A percentile compares a stretch with the other conserved stretches of the same genome.
Evolutionary conservation across 257 asterid genomes (phyloP).

Genomic region (Solanum megistacrolobum): DNA sequence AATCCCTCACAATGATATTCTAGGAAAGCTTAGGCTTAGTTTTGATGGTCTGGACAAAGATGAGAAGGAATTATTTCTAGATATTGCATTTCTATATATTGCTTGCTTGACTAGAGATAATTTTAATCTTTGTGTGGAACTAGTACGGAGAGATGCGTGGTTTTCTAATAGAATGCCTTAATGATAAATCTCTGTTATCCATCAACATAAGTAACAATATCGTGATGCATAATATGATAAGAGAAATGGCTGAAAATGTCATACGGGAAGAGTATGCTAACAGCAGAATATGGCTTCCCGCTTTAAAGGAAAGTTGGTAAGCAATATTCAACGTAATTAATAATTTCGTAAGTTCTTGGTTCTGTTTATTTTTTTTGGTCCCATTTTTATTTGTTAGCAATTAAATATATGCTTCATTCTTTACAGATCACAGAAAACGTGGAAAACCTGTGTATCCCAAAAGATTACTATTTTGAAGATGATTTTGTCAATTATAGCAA

Average conservation of each 20-base stretch:
- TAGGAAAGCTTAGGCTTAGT: background rate
- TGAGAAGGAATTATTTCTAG: no score
- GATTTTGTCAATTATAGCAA: background rate
- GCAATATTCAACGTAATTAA: background rate
- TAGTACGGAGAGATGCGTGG: background rate
- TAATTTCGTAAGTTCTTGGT: background rate
- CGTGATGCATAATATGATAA: background rate
- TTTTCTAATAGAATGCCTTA: background rate
- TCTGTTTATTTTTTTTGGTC: background rate
- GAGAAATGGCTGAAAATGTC: background rate
- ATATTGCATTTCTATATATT: no score
- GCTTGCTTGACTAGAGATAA: no score
- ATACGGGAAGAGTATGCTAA: background rate
- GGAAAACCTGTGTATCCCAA: background rate
- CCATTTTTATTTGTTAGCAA: background rate
- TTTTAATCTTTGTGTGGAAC: no score
- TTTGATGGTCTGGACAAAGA: no score
- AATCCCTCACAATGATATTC: background rate
- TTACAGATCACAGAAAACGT: background rate
- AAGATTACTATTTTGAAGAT: background rate
- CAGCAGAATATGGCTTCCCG: background rate
- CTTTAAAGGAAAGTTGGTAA: background rate
- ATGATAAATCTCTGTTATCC: background rate
- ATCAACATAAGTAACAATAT: rapidly evolving
- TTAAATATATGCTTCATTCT: no score